phyloP scores from a whole-genome alignment of 768 basidiomycete species.

The Termitomyces sp. region DNA sequence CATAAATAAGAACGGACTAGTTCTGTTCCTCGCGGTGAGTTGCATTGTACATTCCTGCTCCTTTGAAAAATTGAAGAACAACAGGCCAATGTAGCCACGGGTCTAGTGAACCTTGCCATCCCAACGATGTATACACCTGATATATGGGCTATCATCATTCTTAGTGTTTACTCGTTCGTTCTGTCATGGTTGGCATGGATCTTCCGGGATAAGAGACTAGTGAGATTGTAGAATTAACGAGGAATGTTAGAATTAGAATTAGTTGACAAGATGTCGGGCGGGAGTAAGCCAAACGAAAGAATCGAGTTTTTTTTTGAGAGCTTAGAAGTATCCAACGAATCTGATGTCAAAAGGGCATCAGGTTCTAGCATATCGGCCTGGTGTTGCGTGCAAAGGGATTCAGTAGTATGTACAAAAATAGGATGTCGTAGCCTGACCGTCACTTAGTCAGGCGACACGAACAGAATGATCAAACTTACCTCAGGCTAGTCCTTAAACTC shows the following conservation, averaged over 20 bases:
- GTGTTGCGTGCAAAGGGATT: background rate
- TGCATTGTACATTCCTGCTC: background rate
- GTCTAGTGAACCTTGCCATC: conserved; percentile 74
- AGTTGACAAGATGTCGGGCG: too few relatives aligned
- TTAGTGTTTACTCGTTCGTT: conserved; percentile 54
- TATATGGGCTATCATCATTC: conserved; percentile 50
- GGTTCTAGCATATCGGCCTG: background rate
- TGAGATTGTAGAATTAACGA: conserved; percentile 8
- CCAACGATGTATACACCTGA: conserved; percentile 75
- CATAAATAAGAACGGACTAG: conserved; percentile 76
- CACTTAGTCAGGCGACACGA: background rate
- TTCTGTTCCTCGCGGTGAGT: conserved; percentile 78
- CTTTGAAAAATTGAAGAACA: background rate
- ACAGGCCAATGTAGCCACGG: conserved; percentile 87
- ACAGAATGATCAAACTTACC: background rate
- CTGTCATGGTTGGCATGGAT: conserved; percentile 65
- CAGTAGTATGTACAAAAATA: background rate
- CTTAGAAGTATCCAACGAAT: background rate
- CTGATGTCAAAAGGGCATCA: background rate
- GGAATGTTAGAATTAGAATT: background rate
- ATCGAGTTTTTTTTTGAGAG: background rate
- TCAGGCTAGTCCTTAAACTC: conserved; percentile 1
- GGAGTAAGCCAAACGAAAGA: background rate
- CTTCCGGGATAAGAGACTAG: conserved; percentile 17
- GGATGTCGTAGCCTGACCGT: background rate